Conservation (phyloP, 106 monocot species). For the Chionographis japonica region DNA sequence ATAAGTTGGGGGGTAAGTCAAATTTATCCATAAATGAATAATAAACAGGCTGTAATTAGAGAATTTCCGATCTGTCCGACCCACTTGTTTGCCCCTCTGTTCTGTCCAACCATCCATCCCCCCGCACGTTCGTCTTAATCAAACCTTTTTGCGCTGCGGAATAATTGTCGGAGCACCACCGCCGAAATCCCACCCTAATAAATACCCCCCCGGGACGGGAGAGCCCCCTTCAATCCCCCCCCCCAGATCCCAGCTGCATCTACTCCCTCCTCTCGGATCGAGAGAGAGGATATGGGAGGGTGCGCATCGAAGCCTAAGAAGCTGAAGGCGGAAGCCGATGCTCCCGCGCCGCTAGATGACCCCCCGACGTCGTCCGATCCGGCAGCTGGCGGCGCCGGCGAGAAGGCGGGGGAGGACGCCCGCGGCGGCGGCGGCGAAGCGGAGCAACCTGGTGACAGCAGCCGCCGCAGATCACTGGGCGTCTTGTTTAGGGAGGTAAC, state of each 20-base stretch:
- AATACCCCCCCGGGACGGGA: too few relatives aligned
- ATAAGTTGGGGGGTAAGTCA: too few relatives aligned
- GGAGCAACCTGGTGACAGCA: neutral
- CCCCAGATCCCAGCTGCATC: neutral
- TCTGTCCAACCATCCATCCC: too few relatives aligned
- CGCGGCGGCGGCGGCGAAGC: neutral
- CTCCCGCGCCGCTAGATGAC: conserved; percentile 3
- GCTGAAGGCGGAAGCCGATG: conserved; percentile 9
- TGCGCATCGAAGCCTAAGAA: conserved; percentile 17
- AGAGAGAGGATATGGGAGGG: conserved; percentile 16
- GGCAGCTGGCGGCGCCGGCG: neutral
- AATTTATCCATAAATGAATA: too few relatives aligned
- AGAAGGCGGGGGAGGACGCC: neutral
- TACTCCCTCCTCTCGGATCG: neutral
- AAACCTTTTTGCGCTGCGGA: too few relatives aligned
- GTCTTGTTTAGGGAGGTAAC: conserved; percentile 18
- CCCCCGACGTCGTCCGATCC: neutral
- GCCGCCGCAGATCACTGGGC: conserved; percentile 22
- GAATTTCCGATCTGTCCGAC: too few relatives aligned
- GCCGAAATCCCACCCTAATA: too few relatives aligned
- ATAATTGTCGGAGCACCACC: too few relatives aligned
- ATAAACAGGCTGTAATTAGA: too few relatives aligned
- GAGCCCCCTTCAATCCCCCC: neutral
- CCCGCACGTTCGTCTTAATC: too few relatives aligned
- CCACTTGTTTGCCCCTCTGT: too few relatives aligned